Conservation (phyloP, 192 early-diverging fungal species). For the Pecoramyces ruminantium region DNA sequence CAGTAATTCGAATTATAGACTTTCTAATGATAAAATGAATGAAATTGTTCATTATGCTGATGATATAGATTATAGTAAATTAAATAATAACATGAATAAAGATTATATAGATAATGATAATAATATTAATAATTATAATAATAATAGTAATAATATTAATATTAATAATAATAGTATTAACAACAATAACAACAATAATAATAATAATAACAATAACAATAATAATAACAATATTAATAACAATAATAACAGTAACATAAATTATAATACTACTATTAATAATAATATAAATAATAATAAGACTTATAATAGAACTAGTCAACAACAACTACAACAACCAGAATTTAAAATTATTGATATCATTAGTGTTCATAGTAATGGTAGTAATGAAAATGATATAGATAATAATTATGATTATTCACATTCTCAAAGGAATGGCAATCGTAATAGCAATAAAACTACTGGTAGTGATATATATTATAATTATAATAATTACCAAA, state of each 20-base stretch:
- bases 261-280: no score
- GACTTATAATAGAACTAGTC: background rate
- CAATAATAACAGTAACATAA: no score
- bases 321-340: background rate
- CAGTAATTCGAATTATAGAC: background rate
- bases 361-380: background rate
- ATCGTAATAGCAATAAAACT: background rate
- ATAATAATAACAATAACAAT: no score
- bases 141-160: no score
- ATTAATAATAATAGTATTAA: no score
- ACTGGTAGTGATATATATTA: background rate
- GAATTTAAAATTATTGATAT: background rate
- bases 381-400: background rate
- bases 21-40: background rate
- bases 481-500: background rate
- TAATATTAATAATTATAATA: no score
- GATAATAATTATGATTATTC: background rate
- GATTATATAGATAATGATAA: no score
- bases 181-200: no score
- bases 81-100: background rate
- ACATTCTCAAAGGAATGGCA: background rate
- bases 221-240: no score
- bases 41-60: background rate
- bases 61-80: background rate
- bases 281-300: background rate